Percentiles rank a stretch among this genome's conserved stretches.
Conservation (phyloP, 495 filamentous ascomycete species). For the Xanthoparmelia taractica region DNA sequence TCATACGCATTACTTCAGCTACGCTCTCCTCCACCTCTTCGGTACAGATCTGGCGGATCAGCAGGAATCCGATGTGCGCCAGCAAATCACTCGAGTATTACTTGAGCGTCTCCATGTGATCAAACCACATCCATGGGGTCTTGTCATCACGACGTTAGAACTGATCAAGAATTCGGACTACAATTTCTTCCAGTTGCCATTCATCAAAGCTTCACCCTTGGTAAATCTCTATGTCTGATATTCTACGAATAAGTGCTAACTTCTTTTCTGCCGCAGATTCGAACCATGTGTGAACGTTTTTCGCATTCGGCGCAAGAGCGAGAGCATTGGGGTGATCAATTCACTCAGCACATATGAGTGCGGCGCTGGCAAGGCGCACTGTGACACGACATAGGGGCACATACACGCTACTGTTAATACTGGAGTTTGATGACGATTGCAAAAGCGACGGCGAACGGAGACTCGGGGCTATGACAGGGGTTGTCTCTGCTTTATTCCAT, state of each 20-base stretch:
- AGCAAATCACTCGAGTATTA: constrained; percentile 81
- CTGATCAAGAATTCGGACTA: constrained; percentile 83
- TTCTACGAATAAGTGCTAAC: neutral
- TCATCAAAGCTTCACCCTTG: constrained; percentile 81
- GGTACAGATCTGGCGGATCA: constrained; percentile 67
- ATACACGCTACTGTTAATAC: constrained; percentile 4
- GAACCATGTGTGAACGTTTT: constrained; percentile 12
- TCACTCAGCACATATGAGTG: constrained; percentile 7
- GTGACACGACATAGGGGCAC: constrained; percentile 11
- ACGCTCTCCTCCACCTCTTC: constrained; percentile 80
- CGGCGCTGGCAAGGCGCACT: constrained; percentile 9
- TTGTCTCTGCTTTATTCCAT: constrained; percentile 10
- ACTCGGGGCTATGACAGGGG: constrained; percentile 4
- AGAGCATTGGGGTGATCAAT: constrained; percentile 16
- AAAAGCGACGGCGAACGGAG: constrained; percentile 16
- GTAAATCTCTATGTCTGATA: constrained; percentile 38
- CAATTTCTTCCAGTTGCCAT: constrained; percentile 85
- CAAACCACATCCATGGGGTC: constrained; percentile 92
- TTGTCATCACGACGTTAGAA: constrained; percentile 85
- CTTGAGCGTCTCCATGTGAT: constrained; percentile 81
- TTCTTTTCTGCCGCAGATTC: neutral
- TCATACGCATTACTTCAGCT: constrained; percentile 88
- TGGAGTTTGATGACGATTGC: constrained; percentile 7
- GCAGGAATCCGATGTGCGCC: constrained; percentile 71
- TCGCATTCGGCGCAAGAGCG: constrained; percentile 16